Evolutionary conservation across 2,329 filamentous ascomycete species (phyloP), one percentile per base, ranked within the genome.

Genomic region (Neoarthrinium moseri): DNA sequence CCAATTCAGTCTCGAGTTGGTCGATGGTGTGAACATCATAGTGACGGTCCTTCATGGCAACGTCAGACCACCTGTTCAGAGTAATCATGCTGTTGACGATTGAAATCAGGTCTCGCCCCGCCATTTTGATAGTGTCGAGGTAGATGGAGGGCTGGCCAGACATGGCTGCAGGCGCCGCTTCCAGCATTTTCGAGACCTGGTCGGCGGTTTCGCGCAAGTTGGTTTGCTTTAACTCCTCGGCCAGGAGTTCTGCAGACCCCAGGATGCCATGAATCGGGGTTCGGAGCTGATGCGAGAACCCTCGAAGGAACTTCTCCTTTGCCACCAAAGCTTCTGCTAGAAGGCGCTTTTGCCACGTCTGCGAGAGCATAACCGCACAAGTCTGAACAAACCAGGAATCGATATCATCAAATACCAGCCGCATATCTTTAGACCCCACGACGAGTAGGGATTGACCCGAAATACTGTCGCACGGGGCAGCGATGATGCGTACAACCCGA

Each of bases 81-180:
- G 66, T 73, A 24, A 74, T 66, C 52, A 74, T 65, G 39, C 61
- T 72, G 39, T 74, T 74, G 24, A 73, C 66, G 0, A 66, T 73
- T 1, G 66, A 66, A 46, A 72, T 72, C 3, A 74, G 55, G 17
- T 72, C 68, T n/a, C 60, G 60, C 0, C 68, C 71, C 2, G 69
- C 67, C 0, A 60, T 59, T 24, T 60, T 63, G 26, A 73, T 73
- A 0, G 66, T 67, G 13, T 62, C 54, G 15, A 62, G 51, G 47
- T 62, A 59, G 2, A 54, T 21, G 1, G 48, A 40, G 1, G 55
- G 41, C 42, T 48, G 6, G 57, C 29, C 2, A 59, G 35, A 2
- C 10, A 15, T 34, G 17, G n/a, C 22, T 35, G 3, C 12, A 20
- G 7, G 5, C n/a, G 33, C 13, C 20, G 15, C 6, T 4, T 13